Percentiles rank a stretch among this genome's conserved stretches.
These are phyloP conservation scores for Mycena sp. DNA, from an alignment of 1,284 basidiomycete species.

Conservation along the genomic window DNA sequence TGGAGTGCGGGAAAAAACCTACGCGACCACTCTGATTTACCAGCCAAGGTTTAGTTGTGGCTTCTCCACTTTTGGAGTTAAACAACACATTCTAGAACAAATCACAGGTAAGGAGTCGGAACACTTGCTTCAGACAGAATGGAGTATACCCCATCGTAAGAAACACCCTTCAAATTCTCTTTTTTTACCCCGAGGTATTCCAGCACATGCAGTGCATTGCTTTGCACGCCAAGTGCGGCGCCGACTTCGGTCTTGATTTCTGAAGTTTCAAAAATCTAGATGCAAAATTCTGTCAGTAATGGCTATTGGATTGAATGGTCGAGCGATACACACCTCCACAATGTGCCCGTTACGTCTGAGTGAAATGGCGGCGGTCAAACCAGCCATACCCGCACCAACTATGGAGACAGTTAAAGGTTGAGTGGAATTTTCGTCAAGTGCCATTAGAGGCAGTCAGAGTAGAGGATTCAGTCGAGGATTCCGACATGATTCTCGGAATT, in stretches of 20 bases:
- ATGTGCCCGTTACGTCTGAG: slow-evolving; percentile 4
- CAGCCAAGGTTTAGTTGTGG: not conserved
- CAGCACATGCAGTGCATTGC: slow-evolving; percentile 7
- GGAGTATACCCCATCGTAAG: not conserved
- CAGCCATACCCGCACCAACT: slow-evolving; percentile 9
- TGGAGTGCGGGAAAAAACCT: no score
- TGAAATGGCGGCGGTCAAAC: not conserved
- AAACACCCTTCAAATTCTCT: slow-evolving; percentile 11
- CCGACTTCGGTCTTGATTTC: slow-evolving; percentile 14
- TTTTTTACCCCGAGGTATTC: slow-evolving; percentile 2
- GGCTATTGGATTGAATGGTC: not conserved
- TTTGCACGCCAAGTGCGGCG: not conserved
- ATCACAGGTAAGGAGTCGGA: not conserved
- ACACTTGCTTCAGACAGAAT: not conserved
- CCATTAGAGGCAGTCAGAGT: no score
- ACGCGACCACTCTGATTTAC: no score
- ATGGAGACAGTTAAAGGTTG: not conserved
- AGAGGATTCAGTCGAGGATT: no score
- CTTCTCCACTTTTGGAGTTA: not conserved
- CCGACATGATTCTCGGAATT: no score
- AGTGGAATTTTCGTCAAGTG: no score
- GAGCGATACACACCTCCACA: not conserved
- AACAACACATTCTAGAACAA: not conserved
- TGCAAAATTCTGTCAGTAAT: not conserved
- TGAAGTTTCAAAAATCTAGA: slow-evolving; percentile 10